Evolutionary conservation across 495 filamentous ascomycete species (phyloP).

Genomic region (Aspergillus heteromorphus): DNA sequence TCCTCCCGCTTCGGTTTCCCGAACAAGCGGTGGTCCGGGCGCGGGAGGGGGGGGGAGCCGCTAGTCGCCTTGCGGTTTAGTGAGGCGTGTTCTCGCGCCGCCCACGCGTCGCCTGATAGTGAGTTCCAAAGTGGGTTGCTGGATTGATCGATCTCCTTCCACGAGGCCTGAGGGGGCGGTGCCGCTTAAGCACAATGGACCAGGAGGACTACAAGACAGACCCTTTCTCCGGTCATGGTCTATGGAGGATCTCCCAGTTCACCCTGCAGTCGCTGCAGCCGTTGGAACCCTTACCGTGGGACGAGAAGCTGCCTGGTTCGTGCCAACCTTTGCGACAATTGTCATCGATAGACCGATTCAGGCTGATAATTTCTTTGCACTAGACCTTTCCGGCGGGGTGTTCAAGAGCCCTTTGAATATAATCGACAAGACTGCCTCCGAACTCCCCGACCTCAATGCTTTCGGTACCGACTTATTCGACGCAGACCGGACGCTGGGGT

Average conservation of each 20-base stretch:
- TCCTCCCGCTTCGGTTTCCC: constrained; percentile 11
- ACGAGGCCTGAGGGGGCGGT: not conserved
- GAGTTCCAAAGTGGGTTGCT: constrained; percentile 7
- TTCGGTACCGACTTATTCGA: constrained; percentile 22
- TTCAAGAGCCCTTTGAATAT: constrained; percentile 21
- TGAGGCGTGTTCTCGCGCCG: constrained; percentile 18
- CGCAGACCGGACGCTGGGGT: constrained; percentile 13
- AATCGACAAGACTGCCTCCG: constrained; percentile 18
- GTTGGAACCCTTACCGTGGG: constrained; percentile 34
- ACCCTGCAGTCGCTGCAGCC: constrained; percentile 36
- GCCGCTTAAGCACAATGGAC: constrained; percentile 33
- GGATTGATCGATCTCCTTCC: not conserved
- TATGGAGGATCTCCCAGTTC: constrained; percentile 52
- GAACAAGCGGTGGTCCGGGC: constrained; percentile 32
- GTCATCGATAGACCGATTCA: not conserved
- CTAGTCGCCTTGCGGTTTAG: constrained; percentile 14
- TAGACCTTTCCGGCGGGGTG: constrained; percentile 26
- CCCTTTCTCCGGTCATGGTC: constrained; percentile 67
- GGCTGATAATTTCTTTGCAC: constrained; percentile 1
- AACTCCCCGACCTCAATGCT: constrained; percentile 30
- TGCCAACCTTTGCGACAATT: not conserved
- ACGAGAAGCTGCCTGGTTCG: constrained; percentile 32
- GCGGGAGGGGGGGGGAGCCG: constrained; percentile 3
- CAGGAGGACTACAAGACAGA: constrained; percentile 44
- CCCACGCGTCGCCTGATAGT: constrained; percentile 17